phyloP scores from a whole-genome alignment of 176 grass and related monocot genomes.

The Lolium perenne region DNA sequence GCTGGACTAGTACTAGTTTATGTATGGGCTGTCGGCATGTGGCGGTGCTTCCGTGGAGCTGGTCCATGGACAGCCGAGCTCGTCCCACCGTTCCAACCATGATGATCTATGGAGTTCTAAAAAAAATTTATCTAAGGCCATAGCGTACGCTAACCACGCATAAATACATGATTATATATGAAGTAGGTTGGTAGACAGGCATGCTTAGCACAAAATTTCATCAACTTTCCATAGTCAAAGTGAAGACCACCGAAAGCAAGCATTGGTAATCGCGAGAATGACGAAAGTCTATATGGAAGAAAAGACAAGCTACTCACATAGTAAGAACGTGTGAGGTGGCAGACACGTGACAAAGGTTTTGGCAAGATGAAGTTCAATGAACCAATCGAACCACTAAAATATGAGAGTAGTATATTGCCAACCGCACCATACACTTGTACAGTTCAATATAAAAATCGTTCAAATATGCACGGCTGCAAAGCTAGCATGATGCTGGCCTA shows the following conservation, averaged over 20 bases:
- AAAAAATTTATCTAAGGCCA: not conserved
- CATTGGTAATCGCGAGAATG: not conserved
- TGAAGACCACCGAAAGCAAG: not conserved
- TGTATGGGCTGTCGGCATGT: slow-evolving; percentile 15
- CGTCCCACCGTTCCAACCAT: too few species aligned
- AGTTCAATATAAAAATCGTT: too few species aligned
- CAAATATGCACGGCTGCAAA: not conserved
- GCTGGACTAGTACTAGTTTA: not conserved
- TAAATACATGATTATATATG: too few species aligned
- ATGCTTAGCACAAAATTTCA: too few species aligned
- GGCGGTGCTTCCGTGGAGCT: not conserved
- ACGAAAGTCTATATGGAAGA: not conserved
- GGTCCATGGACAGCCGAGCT: not conserved
- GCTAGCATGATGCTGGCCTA: not conserved
- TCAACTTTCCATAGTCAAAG: not conserved
- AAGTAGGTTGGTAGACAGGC: not conserved
- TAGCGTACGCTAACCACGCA: not conserved
- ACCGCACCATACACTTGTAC: too few species aligned
- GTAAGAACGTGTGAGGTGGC: not conserved
- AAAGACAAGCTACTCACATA: not conserved
- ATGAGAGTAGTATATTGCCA: too few species aligned
- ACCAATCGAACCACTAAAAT: too few species aligned
- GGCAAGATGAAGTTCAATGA: too few species aligned
- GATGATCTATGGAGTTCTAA: not conserved
- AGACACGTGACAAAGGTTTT: not conserved